Base-by-base conservation (phyloP, 805 yeast species). In the Sugiyamaella americana region DNA sequence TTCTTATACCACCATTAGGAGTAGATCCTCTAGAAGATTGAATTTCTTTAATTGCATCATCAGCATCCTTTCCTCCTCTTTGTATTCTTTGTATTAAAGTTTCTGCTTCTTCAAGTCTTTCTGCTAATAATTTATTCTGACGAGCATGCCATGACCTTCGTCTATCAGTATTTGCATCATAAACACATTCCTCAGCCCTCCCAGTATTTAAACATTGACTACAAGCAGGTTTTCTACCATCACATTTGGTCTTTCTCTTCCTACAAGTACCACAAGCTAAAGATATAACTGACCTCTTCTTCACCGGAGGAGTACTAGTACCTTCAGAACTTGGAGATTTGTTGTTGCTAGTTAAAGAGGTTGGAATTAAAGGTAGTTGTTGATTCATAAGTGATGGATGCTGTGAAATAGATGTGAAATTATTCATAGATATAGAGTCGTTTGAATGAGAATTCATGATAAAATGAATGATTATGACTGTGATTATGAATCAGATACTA, bases 241-340 rank as follows among this genome's bases (percentile, higher is more conserved):
- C 54, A 23, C 54, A 51, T 43, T 46, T 48, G 5, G 50, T 24
- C 34, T 51, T 51, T 11, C 54, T 49, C 32, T 46, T 51, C 3
- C 54, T 29, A 37, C 54, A 51, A 22, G 18, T 38, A 13, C 43
- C 19, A 37, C 52, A 49, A 10, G 52, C 52, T 20, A 46, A 21
- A 26, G 41, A 36, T 20, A 44, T 38, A 6, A 44, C 47, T 22
- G 37, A 29, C 2, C 47, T 40, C 37, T 44, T 44, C 17, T 44
- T 44, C 11, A 36, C 13, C 18, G 46, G 34, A 35, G 37, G 37
- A 13, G 17, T 21, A 16, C 20, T 35, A 5, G 37, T 21, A 35
- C 20, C 6, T 16, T 10, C 37, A 16, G 37, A 26, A 26, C 32
- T 35, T 35, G 37, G n/a, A 11, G n/a, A 29, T 29, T 11, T n/a